Evolutionary conservation across 208 protist genomes (phyloP).

Genomic region (Acanthamoeba culbertsoni): DNA sequence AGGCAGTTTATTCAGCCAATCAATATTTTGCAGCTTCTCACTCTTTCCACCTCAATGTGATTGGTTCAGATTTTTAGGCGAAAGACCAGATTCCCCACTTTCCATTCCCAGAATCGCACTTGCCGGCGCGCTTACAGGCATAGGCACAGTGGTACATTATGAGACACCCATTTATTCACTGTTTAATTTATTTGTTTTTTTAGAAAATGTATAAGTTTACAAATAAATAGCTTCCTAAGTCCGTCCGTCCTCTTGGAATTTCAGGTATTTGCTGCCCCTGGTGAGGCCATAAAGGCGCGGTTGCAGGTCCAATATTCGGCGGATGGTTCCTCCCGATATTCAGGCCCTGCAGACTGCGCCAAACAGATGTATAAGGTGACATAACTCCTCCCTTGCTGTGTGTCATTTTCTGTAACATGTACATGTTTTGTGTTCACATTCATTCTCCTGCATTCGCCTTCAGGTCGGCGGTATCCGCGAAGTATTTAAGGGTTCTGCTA

Average conservation of each 20-base stretch:
- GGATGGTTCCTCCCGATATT: background rate
- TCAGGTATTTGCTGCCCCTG: background rate
- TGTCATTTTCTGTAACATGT: background rate
- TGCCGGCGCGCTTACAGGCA: background rate
- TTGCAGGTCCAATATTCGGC: constrained; percentile 25
- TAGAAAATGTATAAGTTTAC: background rate
- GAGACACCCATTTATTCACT: background rate
- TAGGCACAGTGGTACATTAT: background rate
- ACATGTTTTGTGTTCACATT: background rate
- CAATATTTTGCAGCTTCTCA: background rate
- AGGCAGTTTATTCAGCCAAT: background rate
- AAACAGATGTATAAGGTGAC: background rate
- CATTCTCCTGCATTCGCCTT: background rate
- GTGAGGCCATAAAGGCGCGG: constrained; percentile 20
- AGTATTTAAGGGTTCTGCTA: background rate
- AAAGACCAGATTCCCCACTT: background rate
- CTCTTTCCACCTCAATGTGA: background rate
- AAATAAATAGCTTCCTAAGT: background rate
- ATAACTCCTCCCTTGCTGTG: background rate
- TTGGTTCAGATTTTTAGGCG: background rate
- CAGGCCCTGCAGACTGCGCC: background rate
- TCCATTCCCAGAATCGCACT: background rate
- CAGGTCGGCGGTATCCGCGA: background rate
- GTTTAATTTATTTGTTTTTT: too few species aligned
- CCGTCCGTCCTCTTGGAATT: background rate